Base-by-base conservation (phyloP, 1,284 basidiomycete species). In the Sanguinoderma infundibulare region DNA sequence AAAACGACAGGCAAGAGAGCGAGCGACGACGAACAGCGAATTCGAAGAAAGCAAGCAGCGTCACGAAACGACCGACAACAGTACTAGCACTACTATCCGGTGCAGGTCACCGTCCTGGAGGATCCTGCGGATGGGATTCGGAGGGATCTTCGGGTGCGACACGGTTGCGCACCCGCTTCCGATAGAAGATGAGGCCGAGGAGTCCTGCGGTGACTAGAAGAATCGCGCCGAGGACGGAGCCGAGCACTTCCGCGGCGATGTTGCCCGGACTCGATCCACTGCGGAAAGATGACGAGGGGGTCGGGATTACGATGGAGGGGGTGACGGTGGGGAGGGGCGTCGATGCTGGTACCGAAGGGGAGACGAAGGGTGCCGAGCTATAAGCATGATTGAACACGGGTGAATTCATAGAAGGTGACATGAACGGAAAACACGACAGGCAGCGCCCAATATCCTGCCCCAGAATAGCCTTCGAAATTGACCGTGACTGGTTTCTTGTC, bases 201-300 rank as follows among this genome's bases (percentile, higher is more conserved):
- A 47, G 55, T 7, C 36, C 57, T 1, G 40, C 67, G 6, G 56
- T 55, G 1, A 50, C 59, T 17, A 66, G 32, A 14, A 71, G 53
- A 4, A 57, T 38, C 1, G 63, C 60, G 0, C 69, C 69, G 34
- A 71, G 55, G 3, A 71, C 17, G 0, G 68, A 60, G 5, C 69
- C 69, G 32, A 71, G 63, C 38, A 67, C 67, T 36, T 71, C 69
- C 3, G 69, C 69, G 3, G 64, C 66, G 39, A 69, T 63, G 44
- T 66, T 68, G 9, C 64, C 67, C n/a, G 58, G 62, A 3, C 57
- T 59, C 39, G 67, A 65, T 20, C 65, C 57, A 26, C 57, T 30
- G 22, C n/a, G 30, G 2, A 32, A 30, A 17, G 51, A 8, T 32
- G 53, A 35, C 1, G 56, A 28, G 38, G 55, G 20, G 24, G 35